These are phyloP conservation scores for Neonectria faginata DNA, from an alignment of 2,329 filamentous ascomycete species.

Conservation along the genomic window DNA sequence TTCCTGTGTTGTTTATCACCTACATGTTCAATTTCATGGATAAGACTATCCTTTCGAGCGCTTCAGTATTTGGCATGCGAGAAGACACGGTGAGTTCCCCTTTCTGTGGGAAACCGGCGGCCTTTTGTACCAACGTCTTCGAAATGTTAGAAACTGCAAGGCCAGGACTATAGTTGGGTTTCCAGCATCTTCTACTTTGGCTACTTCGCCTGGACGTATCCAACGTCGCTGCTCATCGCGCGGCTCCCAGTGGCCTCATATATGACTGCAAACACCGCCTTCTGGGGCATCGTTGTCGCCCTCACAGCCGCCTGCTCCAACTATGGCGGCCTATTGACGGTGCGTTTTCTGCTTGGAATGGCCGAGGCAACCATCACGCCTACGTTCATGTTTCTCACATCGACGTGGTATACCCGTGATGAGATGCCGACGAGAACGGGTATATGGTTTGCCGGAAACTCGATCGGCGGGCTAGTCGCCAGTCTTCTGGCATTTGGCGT, in stretches of 20 bases:
- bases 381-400: conserved; percentile 66
- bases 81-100: conserved; percentile 55
- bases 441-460: conserved; percentile 67
- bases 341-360: conserved; percentile 66
- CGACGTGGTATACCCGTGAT: conserved; percentile 67
- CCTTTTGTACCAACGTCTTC: conserved; percentile 5
- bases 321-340: conserved; percentile 61
- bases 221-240: conserved; percentile 62
- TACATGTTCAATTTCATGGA: conserved; percentile 73
- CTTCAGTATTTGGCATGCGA: conserved; percentile 65
- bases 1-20: conserved; percentile 67
- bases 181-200: conserved; percentile 55
- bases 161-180: conserved; percentile 74
- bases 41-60: conserved; percentile 67
- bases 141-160: conserved; percentile 41
- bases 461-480: conserved; percentile 60
- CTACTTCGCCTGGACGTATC: conserved; percentile 63
- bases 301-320: conserved; percentile 59
- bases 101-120: neutral
- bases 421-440: conserved; percentile 66
- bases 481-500: conserved; percentile 66
- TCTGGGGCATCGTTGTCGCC: conserved; percentile 63
- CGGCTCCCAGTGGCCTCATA: conserved; percentile 61
- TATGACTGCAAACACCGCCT: conserved; percentile 59
- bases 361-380: conserved; percentile 67